Evolutionary conservation across 148 eudicot genomes (phyloP), one percentile per base, ranked within the genome.

Genomic region (Hydrangea macrophylla): DNA sequence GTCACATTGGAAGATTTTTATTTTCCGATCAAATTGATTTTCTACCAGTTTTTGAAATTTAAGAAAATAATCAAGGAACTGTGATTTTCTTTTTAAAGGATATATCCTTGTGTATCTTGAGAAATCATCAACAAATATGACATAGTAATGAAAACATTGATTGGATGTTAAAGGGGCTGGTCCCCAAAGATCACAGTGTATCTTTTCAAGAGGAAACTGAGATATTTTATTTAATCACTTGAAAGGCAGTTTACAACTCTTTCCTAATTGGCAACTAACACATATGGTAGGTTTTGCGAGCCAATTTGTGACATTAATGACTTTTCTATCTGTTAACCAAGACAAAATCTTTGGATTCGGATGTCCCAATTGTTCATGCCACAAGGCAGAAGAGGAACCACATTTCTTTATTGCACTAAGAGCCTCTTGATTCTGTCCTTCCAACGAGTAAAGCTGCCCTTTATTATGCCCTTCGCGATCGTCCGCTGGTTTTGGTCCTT

Each of bases 201-300:
- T 27, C 17, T 56, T 56, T 25, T 26, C 59, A 25, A 56, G 32
- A 56, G 59, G 32, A 56, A 56, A 56, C 17, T 25, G 31, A 24
- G 59, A 56, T 7, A 26, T 26, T 27, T 56, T 26, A 56, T 56
- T 56, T 24, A 9, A 7, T 10, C 32, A 15, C 2, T 12, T 26
- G 32, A 56, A 25, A 56, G 30, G 59, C 32, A 24, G 18, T 27
- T 56, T 56, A 24, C n/a, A n/a, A n/a, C n/a, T n/a, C n/a, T n/a
- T n/a, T n/a, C n/a, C n/a, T n/a, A n/a, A n/a, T n/a, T n/a, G 59
- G 32, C 32, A 56, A 56, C 59, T 56, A 25, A 56, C 59, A 56
- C 59, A 56, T 25, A 56, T 15, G 9, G 32, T 7, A 10, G 59
- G 59, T 56, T 25, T 25, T 7, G 59, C 9, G 13, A 27, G 12